Evolutionary conservation across 108 stramenopile species (phyloP).

Genomic region (Pseudonitzschia multiseries): DNA sequence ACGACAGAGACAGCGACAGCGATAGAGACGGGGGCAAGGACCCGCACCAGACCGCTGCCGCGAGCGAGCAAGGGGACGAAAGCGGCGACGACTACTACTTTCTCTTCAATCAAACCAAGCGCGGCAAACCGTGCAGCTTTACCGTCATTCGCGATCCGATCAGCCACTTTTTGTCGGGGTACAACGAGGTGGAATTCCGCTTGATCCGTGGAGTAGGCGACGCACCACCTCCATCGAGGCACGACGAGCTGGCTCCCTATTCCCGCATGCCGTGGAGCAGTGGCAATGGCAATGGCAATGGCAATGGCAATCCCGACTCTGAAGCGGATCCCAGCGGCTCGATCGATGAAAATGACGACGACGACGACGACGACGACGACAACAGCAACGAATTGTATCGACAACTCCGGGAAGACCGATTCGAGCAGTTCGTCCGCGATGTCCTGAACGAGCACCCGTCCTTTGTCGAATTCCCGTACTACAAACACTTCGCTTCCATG

Average conservation of each 20-base stretch:
- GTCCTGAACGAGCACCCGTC: neutral
- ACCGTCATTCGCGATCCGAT: constrained; percentile 44
- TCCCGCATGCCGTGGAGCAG: neutral
- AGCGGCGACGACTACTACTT: neutral
- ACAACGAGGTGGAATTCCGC: constrained; percentile 45
- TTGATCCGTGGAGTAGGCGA: neutral
- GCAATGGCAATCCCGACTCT: too few species aligned
- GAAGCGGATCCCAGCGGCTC: too few species aligned
- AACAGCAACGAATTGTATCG: neutral
- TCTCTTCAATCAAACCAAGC: neutral
- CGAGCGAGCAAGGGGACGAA: neutral
- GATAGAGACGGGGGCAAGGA: neutral
- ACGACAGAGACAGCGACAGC: neutral
- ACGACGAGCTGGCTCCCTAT: neutral
- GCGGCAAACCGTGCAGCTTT: constrained; percentile 18
- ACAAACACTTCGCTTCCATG: constrained; percentile 12
- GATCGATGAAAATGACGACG: neutral
- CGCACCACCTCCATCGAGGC: neutral
- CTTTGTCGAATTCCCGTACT: neutral
- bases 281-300: neutral
- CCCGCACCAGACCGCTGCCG: neutral
- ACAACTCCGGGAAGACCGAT: constrained; percentile 11
- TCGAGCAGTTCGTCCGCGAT: constrained; percentile 32
- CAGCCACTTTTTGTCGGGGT: constrained; percentile 36
- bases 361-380: neutral